phyloP scores from a whole-genome alignment of 2,329 filamentous ascomycete genomes.

The Fusarium kyushuense region DNA sequence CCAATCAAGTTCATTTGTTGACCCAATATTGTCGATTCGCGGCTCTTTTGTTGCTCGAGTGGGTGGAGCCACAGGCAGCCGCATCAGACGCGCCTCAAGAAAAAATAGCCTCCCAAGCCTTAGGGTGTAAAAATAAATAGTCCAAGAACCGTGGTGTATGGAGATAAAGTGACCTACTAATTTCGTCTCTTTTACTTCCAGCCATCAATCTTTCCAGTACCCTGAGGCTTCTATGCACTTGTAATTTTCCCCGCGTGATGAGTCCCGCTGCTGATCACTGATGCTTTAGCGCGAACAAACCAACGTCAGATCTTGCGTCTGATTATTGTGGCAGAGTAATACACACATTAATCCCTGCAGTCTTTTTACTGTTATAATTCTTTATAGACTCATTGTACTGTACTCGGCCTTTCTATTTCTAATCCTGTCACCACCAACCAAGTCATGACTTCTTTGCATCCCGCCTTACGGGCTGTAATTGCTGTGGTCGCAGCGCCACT shows the following conservation, averaged over 20 bases:
- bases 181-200: too few relatives aligned
- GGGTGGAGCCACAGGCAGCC: slow-evolving; percentile 39
- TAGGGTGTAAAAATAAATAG: too few relatives aligned
- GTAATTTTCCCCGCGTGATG: slow-evolving; percentile 15
- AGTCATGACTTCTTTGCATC: slow-evolving; percentile 43
- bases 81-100: slow-evolving; percentile 41
- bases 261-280: slow-evolving; percentile 38
- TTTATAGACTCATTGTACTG: background rate
- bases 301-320: slow-evolving; percentile 31
- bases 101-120: too few relatives aligned
- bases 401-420: slow-evolving; percentile 1
- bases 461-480: slow-evolving; percentile 51
- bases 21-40: slow-evolving; percentile 34
- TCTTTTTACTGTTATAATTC: slow-evolving; percentile 4
- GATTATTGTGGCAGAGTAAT: slow-evolving; percentile 2
- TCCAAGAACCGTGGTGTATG: too few relatives aligned
- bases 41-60: slow-evolving; percentile 35
- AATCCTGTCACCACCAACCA: background rate
- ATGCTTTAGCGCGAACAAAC: slow-evolving; percentile 43
- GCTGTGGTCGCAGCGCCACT: slow-evolving; percentile 70
- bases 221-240: slow-evolving; percentile 17
- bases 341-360: background rate
- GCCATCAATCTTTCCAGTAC: too few relatives aligned
- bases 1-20: slow-evolving; percentile 20
- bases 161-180: too few relatives aligned